Base-by-base conservation (phyloP, 2,329 filamentous ascomycete genomes). In the Aspergillus flavus region DNA sequence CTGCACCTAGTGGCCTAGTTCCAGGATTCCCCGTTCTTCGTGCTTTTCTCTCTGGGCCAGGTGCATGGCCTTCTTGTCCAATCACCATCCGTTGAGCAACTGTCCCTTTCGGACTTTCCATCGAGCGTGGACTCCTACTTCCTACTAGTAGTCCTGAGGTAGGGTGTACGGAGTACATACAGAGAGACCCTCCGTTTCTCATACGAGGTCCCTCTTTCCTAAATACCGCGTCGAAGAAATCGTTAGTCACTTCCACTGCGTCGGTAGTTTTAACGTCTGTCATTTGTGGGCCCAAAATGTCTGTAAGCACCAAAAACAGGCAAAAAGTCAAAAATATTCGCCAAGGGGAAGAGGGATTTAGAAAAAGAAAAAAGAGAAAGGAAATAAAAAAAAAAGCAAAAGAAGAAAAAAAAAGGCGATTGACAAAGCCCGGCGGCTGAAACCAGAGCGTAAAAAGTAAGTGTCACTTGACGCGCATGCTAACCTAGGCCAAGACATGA, bases 51-150 rank as follows among this genome's bases (percentile, higher is more conserved):
- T 30, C 26, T 19, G 21, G 32, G 61, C 60, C 36, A 62, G 56
- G 45, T 61, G 59, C 62, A 58, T 58, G 30, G 11, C 3, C 43
- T 12, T n/a, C 9, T 34, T n/a, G 34, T 48, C 62, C 62, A 64
- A 64, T 64, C 62, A 64, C 19, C 19, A 34, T 56, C 21, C 12
- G 9, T n/a, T n/a, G 56, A 61, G 58, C 62, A 53, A 61, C 46
- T 61, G 55, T 61, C 61, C 58, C 39, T 62, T 62, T 54, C 10
- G 48, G 48, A 9, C 19, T 12, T 9, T 56, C n/a, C 23, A n/a
- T 14, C 21, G 39, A 61, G 46, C 62, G 39, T 41, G 34, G 39
- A 61, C 36, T 61, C 23, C 54, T 53, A 41, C 52, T 58, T 58
- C 46, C 26, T 52, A 12, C 48, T 14, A 4, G 28, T 14, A 19